A percentile compares a stretch with the other conserved stretches of the same genome.
phyloP scores from a whole-genome alignment of 2,329 filamentous ascomycete genomes.

The Fusarium subtropicale region DNA sequence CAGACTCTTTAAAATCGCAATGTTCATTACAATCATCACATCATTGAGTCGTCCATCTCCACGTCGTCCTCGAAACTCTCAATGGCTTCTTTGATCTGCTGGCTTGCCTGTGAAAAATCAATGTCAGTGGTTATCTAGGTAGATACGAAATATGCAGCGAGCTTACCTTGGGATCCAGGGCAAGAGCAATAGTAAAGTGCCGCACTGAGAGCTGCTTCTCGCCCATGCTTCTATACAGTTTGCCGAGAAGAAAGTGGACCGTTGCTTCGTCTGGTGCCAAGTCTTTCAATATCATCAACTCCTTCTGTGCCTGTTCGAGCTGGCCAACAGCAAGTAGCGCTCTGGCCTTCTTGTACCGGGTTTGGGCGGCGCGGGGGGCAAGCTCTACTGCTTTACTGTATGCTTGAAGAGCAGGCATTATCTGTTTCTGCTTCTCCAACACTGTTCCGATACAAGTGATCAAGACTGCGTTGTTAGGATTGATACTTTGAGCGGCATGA shows the following conservation, averaged over 20 bases:
- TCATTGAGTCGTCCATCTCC: slow-evolving; percentile 75
- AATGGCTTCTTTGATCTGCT: slow-evolving; percentile 96
- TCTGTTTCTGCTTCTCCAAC: slow-evolving; percentile 88
- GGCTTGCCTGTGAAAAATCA: slow-evolving; percentile 73
- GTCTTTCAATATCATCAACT: slow-evolving; percentile 89
- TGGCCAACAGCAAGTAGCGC: slow-evolving; percentile 81
- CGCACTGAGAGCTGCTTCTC: slow-evolving; percentile 85
- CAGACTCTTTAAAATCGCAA: slow-evolving; percentile 43
- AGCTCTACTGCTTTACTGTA: slow-evolving; percentile 87
- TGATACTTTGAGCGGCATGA: slow-evolving; percentile 86
- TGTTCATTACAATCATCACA: slow-evolving; percentile 59
- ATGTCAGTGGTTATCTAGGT: not conserved
- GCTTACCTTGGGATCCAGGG: slow-evolving; percentile 93
- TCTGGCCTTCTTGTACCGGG: slow-evolving; percentile 92
- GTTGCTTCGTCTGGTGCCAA: slow-evolving; percentile 94
- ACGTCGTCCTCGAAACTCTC: slow-evolving; percentile 88
- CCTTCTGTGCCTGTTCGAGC: slow-evolving; percentile 78
- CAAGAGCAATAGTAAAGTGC: slow-evolving; percentile 94
- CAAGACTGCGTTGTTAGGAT: slow-evolving; percentile 91
- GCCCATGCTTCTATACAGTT: slow-evolving; percentile 78
- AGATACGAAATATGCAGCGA: not conserved
- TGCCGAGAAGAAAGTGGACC: slow-evolving; percentile 93
- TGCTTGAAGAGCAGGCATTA: slow-evolving; percentile 79
- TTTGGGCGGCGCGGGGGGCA: slow-evolving; percentile 82
- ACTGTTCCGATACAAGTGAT: slow-evolving; percentile 93